Evolutionary conservation across 768 basidiomycete genomes (phyloP), one percentile per base, ranked within the genome.

Genomic region (Leucosporidium creatinivorum): DNA sequence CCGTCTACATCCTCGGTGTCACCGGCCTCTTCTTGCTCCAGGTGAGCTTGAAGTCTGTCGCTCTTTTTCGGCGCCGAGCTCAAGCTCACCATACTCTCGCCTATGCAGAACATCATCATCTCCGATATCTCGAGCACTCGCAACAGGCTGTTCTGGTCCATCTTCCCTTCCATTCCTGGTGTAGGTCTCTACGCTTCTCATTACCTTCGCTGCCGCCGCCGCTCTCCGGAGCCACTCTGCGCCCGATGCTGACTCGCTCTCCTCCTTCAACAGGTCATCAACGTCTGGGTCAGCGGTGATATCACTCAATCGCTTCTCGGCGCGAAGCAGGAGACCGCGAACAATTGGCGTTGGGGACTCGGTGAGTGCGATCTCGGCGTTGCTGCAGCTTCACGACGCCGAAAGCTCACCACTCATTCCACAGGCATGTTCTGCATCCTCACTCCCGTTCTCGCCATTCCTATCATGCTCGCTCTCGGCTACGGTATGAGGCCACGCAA

Each of bases 1-100:
- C 69, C 18, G 77, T 78, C 70, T 73, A 78, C 65, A 69, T 75
- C 44, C 55, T 77, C 23, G 77, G 77, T 18, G 77, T 77, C 64
- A 76, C 76, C 1, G 72, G 73, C 0, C 63, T 76, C 18, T 76
- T 77, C 74, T 61, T 78, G 13, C 70, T 77, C 5, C 76, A 44
- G 39, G 39, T 44, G 39, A 15, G 39, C 39, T 44, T 44, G 39
- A 73, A 47, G 47, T 73, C 75, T 36, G 73, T 76, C 63, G 72
- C 73, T 33, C 39, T 44, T 33, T 13, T 44, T 44, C 39, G 39
- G 39, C 39, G 63, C 74, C 31, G 33, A 25, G 33, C 26, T 52
- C 39, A 44, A n/a, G n/a, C n/a, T n/a, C n/a, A n/a, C n/a, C 15
- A 12, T 17, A 51, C 66, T 55, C 39, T 26, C 48, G 55, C 50